These are phyloP conservation scores for Raddia distichophylla DNA, from an alignment of 176 grass and related monocot genomes.

Conservation along the genomic window DNA sequence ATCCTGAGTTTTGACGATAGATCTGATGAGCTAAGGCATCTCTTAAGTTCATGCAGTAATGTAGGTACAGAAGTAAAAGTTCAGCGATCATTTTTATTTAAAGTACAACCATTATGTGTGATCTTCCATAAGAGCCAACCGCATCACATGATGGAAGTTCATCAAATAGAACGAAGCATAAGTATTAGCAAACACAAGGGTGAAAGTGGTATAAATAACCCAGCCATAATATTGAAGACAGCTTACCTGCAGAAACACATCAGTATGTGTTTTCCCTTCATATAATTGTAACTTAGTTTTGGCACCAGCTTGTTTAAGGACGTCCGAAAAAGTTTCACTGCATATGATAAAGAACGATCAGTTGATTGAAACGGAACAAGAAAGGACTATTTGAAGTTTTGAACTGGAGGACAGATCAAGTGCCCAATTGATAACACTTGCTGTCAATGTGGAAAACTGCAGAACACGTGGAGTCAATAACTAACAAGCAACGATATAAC, in stretches of 20 bases:
- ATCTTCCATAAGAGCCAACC: neutral
- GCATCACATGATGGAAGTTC: neutral
- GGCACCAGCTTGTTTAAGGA: conserved; percentile 64
- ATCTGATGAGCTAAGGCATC: neutral
- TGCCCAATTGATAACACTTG: neutral
- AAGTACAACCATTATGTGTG: neutral
- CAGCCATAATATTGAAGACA: conserved; percentile 5
- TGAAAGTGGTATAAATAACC: neutral
- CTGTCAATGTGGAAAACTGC: neutral
- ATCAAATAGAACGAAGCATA: neutral
- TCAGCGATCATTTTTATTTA: neutral
- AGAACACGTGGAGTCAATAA: neutral
- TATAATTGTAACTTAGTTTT: conserved; percentile 74
- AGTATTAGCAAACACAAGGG: neutral
- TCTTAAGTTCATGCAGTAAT: neutral
- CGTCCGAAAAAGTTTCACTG: conserved; percentile 64
- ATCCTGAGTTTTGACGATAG: neutral
- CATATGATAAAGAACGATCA: conserved; percentile 23
- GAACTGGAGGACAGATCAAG: neutral
- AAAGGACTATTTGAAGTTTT: conserved; percentile 10
- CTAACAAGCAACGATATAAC: neutral
- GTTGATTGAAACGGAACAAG: conserved; percentile 18
- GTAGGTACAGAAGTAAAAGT: neutral
- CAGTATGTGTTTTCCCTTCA: conserved; percentile 96
- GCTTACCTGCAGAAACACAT: conserved; percentile 89